Base-by-base conservation (phyloP, 1,284 basidiomycete genomes). In the Macrocystidia cucumis region DNA sequence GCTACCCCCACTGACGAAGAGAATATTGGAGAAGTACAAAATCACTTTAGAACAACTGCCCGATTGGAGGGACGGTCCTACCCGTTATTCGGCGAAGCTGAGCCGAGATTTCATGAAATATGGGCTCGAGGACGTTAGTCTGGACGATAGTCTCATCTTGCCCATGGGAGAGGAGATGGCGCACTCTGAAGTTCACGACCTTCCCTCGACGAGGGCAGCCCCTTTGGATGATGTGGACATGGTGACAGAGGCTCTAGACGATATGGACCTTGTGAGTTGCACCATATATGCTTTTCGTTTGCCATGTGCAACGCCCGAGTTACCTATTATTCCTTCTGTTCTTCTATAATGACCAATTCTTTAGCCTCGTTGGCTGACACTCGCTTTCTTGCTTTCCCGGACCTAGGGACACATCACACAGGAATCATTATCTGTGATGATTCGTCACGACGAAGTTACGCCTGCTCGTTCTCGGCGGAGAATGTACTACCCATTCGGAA, bases 391-490 rank as follows among this genome's bases (percentile, higher is more conserved):
- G 38, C 18, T 40, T 34, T 29, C 34, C 17, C 29, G 36, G 19
- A 28, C 35, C 28, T 44, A 78, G 79, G 80, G 78, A 18, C 45
- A 50, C 7, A 75, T 84, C 38, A 68, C 75, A 11, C 78, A 83
- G 44, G 78, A 83, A 46, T 71, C 77, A 1, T 57, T 84, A 24
- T 69, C 72, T 29, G 59, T 65, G 8, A 79, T 80, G 75, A 82
- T 84, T 45, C 68, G 75, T 26, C 72, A 77, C 32, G 80, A 84
- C 44, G 80, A 82, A 51, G 55, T 71, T 41, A 56, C 66, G n/a
- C 74, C 74, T n/a, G 56, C 64, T 14, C 66, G 74, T 27, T 62
- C 66, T 18, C 59, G 76, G 20, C 61, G 79, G 41, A 59, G 78
- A 38, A 65, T 67, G 20, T 72, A 69, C 41, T 69, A 69, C 45